Base-by-base conservation (phyloP, 257 asterid species). In the Thymus mandschuricus region DNA sequence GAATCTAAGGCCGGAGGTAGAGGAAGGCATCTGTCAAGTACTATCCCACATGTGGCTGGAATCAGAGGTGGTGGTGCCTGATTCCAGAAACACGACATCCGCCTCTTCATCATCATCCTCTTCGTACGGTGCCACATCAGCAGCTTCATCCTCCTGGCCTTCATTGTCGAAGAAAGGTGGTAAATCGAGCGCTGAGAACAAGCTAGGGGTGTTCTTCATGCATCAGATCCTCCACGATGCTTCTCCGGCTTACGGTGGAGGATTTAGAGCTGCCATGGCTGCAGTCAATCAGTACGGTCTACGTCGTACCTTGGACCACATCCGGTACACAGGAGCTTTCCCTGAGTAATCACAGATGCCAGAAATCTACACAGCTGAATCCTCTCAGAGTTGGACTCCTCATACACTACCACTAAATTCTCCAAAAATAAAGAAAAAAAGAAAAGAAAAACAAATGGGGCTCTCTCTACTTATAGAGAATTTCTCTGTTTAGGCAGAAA, bases 21-120 rank as follows among this genome's bases (percentile, higher is more conserved):
- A 95, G 71, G 99, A 95, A 83, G 99, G 99, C 10, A 95, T 95
- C 73, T 95, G 99, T 60, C 98, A 92, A 81, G 97, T 95, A 54
- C 88, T 92, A 41, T 87, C 99, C 15, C 84, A 88, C 80, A 85
- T 89, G 86, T 95, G 99, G 99, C 96, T 85, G 2, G 87, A 92
- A 64, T 81, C 98, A n/a, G 98, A 92, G 81, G 92, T 90, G 79
- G 91, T 89, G 62, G 71, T 84, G 80, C 89, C 96, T 1, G 82
- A 77, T 54, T 48, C 81, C 28, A 80, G 82, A 75, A 78, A 73
- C 35, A 52, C 50, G 64, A 28, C 80, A 6, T 79, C 76, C 50
- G 49, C 82, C 46, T 69, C 85, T 68, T 45, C 84, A 1, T 80
- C 90, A 0, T 76, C 87, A 0, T 83, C 92, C 0, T 76, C 92